A percentile compares a stretch with the other conserved stretches of the same genome.
Evolutionary conservation across 1,284 basidiomycete genomes (phyloP).

Genomic region (Ceratobasidium sp.): DNA sequence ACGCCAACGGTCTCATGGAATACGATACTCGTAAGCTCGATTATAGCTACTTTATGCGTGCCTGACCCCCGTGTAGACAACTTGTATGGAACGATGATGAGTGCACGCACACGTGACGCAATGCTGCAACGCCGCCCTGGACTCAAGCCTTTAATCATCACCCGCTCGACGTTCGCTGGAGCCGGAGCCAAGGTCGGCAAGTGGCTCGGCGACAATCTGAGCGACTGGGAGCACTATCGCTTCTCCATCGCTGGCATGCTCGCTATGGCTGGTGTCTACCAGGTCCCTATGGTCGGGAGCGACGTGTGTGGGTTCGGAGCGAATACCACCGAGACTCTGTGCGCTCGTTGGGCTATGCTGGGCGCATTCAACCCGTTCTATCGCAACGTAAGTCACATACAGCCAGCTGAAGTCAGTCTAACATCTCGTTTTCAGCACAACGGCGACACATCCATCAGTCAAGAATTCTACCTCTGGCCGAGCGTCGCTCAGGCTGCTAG

Average conservation of each 20-base stretch:
- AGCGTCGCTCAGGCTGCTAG: conserved; percentile 64
- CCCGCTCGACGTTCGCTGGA: conserved; percentile 74
- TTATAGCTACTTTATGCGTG: neutral
- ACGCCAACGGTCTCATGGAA: conserved; percentile 67
- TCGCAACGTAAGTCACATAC: conserved; percentile 66
- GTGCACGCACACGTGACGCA: conserved; percentile 64
- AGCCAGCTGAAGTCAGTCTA: conserved; percentile 30
- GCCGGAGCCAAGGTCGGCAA: conserved; percentile 70
- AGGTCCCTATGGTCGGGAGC: conserved; percentile 71
- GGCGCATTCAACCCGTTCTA: conserved; percentile 77
- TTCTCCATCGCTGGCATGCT: conserved; percentile 68
- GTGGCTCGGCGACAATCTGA: conserved; percentile 71
- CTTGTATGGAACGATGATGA: conserved; percentile 82
- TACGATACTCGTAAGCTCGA: conserved; percentile 61
- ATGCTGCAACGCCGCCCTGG: conserved; percentile 68
- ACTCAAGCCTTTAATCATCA: conserved; percentile 68
- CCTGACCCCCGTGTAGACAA: neutral
- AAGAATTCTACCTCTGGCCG: conserved; percentile 75
- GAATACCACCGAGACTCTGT: conserved; percentile 68
- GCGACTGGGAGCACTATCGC: conserved; percentile 42
- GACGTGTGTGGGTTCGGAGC: conserved; percentile 62
- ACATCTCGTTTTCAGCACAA: conserved; percentile 59
- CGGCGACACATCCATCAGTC: conserved; percentile 58
- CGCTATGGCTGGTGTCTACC: conserved; percentile 66
- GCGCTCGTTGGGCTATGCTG: conserved; percentile 71